Evolutionary conservation across 805 yeast genomes (phyloP).

Genomic region (Saturnispora mendoncae): DNA sequence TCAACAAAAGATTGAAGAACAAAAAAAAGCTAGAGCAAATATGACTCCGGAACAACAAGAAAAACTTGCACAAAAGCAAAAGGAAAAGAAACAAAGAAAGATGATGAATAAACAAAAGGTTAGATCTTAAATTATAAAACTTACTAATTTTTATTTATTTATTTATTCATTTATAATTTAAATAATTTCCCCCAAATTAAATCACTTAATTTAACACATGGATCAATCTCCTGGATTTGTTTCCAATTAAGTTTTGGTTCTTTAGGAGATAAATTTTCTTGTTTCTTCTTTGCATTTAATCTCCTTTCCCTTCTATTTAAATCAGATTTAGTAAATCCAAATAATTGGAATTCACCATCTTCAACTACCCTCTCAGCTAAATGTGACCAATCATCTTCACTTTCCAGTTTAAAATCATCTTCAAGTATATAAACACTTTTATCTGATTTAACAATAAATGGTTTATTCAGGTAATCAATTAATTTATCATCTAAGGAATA

Average conservation of each 20-base stretch:
- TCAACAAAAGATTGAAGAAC: slow-evolving; percentile 62
- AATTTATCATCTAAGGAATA: slow-evolving; percentile 14
- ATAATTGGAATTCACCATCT: slow-evolving; percentile 12
- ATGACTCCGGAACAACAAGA: slow-evolving; percentile 72
- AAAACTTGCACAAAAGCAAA: slow-evolving; percentile 67
- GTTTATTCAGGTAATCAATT: slow-evolving; percentile 14
- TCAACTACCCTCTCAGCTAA: slow-evolving; percentile 10
- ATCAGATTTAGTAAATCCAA: slow-evolving; percentile 12
- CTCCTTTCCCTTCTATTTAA: slow-evolving; percentile 15
- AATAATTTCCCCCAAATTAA: slow-evolving; percentile 8
- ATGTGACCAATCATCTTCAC: slow-evolving; percentile 10
- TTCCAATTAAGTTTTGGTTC: slow-evolving; percentile 8
- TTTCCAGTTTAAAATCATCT: slow-evolving; percentile 9
- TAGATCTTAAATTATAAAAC: slow-evolving; percentile 16
- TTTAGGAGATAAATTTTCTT: not conserved
- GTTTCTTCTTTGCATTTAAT: slow-evolving; percentile 4
- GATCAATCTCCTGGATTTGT: slow-evolving; percentile 10
- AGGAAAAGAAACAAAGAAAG: slow-evolving; percentile 76
- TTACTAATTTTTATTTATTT: not conserved
- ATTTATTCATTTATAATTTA: not conserved
- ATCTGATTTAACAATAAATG: slow-evolving; percentile 18
- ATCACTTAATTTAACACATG: slow-evolving; percentile 6
- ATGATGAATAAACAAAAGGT: slow-evolving; percentile 53
- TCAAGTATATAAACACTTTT: slow-evolving; percentile 12
- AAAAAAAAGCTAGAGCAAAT: slow-evolving; percentile 55